These are phyloP conservation scores for Ensete glaucum DNA, from an alignment of 176 grass and related monocot species.

Conservation along the genomic window DNA sequence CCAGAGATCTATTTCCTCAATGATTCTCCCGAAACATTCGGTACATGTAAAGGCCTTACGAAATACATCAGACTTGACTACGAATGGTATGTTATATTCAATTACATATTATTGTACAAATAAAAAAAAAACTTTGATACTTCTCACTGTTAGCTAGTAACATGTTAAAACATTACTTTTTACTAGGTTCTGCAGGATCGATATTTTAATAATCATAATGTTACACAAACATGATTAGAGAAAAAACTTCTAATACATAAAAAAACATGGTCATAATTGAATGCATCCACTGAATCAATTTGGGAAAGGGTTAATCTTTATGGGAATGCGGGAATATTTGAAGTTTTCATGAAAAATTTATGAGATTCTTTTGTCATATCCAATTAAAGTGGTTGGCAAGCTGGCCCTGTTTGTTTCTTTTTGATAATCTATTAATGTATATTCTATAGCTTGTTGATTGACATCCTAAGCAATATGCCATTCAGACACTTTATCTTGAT, in stretches of 20 bases:
- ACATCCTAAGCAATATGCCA: neutral
- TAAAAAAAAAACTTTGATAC: neutral
- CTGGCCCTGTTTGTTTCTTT: neutral
- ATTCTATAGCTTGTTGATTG: neutral
- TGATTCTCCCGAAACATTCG: neutral
- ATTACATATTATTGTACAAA: neutral
- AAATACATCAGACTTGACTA: neutral
- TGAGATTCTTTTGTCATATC: neutral
- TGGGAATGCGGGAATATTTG: neutral
- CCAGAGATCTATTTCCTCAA: neutral
- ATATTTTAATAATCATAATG: neutral
- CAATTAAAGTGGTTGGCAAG: neutral
- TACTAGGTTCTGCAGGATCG: neutral
- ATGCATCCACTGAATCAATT: neutral
- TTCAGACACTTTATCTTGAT: neutral
- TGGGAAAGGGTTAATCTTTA: neutral
- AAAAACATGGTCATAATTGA: neutral
- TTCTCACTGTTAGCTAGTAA: neutral
- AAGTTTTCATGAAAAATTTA: neutral
- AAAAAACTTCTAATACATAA: neutral
- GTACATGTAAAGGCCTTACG: neutral
- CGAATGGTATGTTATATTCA: neutral
- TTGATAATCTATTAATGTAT: neutral
- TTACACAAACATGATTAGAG: neutral
- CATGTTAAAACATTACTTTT: neutral